Evolutionary conservation across 257 asterid genomes (phyloP), one percentile per base, ranked within the genome.

Genomic region (Penstemon newberryi): DNA sequence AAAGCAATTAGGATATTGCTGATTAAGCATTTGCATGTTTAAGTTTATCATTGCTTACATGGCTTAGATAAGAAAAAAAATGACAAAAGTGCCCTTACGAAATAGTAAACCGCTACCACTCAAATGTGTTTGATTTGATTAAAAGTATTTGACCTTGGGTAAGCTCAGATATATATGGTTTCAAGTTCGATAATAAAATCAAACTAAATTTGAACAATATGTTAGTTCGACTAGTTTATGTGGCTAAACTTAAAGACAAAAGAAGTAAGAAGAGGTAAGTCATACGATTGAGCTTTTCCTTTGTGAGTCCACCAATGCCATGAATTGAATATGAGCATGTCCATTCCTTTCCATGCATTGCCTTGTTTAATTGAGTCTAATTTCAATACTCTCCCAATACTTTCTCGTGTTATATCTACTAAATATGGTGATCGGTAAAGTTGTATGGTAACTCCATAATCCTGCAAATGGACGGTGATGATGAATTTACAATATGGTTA

Each of bases 241-340:
- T 1, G 33, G 33, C 33, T 25, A 25, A 25, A 25, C 0, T 25
- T 25, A 25, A 25, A 44, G 56, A 44, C 1, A 43, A 38, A 45
- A 18, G n/a, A 40, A 46, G 63, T 5, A 40, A 67, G 50, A 43
- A 1, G 11, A 11, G 13, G 7, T 19, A 19, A 43, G 6, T 12
- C 80, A 3, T 80, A 87, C 95, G 89, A 60, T 78, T 87, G 89
- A 44, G 75, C 77, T 18, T 63, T 73, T 39, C 95, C 95, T 47
- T 75, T 83, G 76, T 87, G 95, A 54, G 91, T 85, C 95, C 95
- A 87, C 95, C 95, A 87, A 82, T 87, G 95, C 89, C 91, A 87
- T 5, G 91, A 42, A 63, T 87, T 85, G 65, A 87, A 87, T n/a
- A 87, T 65, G 36, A 87, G 81, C 86, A 85, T 72, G 67, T 87